A percentile compares a stretch with the other conserved stretches of the same genome.
These are phyloP conservation scores for Trichothecium sympodiale DNA, from an alignment of 2,329 filamentous ascomycete species.

Conservation along the genomic window DNA sequence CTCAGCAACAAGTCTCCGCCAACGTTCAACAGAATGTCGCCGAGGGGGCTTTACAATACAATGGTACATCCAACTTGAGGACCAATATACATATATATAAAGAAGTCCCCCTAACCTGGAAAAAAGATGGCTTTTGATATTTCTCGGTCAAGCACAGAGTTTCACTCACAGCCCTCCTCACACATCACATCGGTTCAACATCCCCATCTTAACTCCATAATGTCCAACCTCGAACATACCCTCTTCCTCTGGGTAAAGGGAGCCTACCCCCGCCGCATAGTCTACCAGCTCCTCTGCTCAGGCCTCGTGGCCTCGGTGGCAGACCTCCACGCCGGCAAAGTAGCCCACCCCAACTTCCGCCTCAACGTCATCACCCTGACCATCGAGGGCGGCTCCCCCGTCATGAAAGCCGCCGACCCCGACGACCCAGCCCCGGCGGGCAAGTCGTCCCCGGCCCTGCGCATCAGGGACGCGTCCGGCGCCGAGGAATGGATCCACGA, in stretches of 20 bases:
- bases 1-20: too few species aligned
- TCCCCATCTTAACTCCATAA: too few species aligned
- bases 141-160: too few species aligned
- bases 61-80: too few species aligned
- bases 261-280: constrained; percentile 11
- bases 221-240: constrained; percentile 6
- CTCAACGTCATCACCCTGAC: constrained; percentile 6
- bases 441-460: constrained; percentile 9
- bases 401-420: constrained; percentile 4
- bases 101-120: too few species aligned
- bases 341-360: constrained; percentile 5
- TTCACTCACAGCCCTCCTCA: too few species aligned
- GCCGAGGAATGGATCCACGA: constrained; percentile 9
- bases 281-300: constrained; percentile 12
- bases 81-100: too few species aligned
- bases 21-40: too few species aligned
- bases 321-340: constrained; percentile 7
- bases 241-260: constrained; percentile 12
- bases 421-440: constrained; percentile 10
- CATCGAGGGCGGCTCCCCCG: neutral
- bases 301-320: constrained; percentile 8
- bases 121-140: too few species aligned
- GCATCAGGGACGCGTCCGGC: constrained; percentile 6
- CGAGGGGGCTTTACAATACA: too few species aligned
- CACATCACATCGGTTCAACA: too few species aligned